phyloP scores from a whole-genome alignment of 2,329 filamentous ascomycete species.

The Venturia asperata region DNA sequence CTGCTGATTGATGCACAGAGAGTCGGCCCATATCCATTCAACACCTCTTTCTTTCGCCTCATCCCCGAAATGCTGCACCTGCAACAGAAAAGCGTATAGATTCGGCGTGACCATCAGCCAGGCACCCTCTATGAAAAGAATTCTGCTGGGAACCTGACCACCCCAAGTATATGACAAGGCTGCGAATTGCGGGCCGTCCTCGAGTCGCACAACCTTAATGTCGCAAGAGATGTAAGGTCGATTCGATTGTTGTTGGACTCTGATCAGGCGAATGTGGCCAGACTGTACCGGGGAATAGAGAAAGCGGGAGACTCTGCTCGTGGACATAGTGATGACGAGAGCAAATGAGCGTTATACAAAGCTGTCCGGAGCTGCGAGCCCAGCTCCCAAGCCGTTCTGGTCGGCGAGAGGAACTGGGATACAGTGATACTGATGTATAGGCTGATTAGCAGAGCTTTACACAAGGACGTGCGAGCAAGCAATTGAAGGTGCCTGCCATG shows the following conservation, averaged over 20 bases:
- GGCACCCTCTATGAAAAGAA: not conserved
- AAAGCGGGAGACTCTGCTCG: not conserved
- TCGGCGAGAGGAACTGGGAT: too few relatives aligned
- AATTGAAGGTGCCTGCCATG: too few relatives aligned
- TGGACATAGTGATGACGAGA: not conserved
- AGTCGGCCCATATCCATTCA: constrained; percentile 2
- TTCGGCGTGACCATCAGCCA: not conserved
- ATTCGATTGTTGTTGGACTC: not conserved
- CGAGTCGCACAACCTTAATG: not conserved
- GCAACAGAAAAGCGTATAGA: not conserved
- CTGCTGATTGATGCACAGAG: constrained; percentile 12
- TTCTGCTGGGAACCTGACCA: not conserved
- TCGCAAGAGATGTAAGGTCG: not conserved
- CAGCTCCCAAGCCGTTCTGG: too few relatives aligned
- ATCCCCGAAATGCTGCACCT: not conserved
- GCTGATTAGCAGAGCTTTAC: too few relatives aligned
- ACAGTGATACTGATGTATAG: not conserved
- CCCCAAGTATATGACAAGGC: constrained; percentile 14
- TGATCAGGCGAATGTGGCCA: not conserved
- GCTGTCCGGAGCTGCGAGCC: not conserved
- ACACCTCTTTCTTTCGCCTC: not conserved
- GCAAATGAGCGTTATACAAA: not conserved
- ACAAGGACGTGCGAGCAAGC: too few relatives aligned
- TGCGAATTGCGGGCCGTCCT: not conserved
- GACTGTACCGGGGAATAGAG: not conserved